Base-by-base conservation (phyloP, 2,329 filamentous ascomycete genomes). In the Claviceps sp. region DNA sequence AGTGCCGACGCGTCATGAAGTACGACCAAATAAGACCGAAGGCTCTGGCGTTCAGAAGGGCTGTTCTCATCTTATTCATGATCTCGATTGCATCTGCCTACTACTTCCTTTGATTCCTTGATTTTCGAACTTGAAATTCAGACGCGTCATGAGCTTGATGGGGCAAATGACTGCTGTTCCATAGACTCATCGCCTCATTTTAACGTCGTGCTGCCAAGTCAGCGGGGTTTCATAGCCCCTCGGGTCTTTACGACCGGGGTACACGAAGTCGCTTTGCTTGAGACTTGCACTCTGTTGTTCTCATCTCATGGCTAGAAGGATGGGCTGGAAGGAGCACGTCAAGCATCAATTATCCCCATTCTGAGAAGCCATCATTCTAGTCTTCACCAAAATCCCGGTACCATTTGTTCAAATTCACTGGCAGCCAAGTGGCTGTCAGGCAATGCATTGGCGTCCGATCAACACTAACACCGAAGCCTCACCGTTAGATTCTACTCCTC, bases 1-100 rank as follows among this genome's bases (percentile, higher is more conserved):
- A 56, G 56, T 53, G 52, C 60, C 56, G 60, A 61, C 59, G 57
- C 57, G 60, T 57, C 51, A 58, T 55, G 60, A 62, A 68, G 63
- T 68, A 66, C 62, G 64, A 60, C 66, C 65, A 65, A 67, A 63
- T 62, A 61, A 56, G 58, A 63, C 64, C 64, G 66, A 68, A 60
- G 58, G 58, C 54, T 60, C 58, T 65, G 58, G 65, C 53, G 52
- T 55, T 20, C 24, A 26, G 16, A 51, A n/a, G 47, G 34, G 43
- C 34, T 20, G 14, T 24, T 30, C 24, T 22, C 47, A 40, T 44
- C 11, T 43, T 37, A 11, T 3, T 16, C 20, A 40, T 26, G 34
- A 22, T 9, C 5, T 30, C 20, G 2, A 26, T 38, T 37, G 30
- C 34, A n/a, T 20, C 34, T 46, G 41, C 41, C 48, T 47, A 16